Percentiles rank a stretch among this genome's conserved stretches.
Conservation (phyloP, 2,329 filamentous ascomycete species). For the Sclerotinia nivalis region DNA sequence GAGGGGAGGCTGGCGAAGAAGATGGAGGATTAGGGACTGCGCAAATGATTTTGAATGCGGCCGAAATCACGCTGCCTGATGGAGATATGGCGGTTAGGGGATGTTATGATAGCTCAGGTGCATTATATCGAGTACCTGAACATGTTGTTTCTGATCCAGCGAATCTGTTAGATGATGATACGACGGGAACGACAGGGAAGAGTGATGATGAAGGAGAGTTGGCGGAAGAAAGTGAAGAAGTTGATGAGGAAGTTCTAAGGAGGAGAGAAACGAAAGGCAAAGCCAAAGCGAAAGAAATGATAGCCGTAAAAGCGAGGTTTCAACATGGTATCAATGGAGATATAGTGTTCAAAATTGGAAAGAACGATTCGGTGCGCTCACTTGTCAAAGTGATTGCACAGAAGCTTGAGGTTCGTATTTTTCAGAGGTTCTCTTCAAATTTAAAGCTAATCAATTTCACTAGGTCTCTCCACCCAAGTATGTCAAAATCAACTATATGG, state of each 20-base stretch:
- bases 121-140: conserved; percentile 67
- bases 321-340: conserved; percentile 57
- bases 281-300: conserved; percentile 35
- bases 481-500: conserved; percentile 76
- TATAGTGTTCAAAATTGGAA: conserved; percentile 57
- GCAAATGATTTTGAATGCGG: conserved; percentile 77
- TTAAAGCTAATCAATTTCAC: conserved; percentile 13
- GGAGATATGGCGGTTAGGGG: conserved; percentile 67
- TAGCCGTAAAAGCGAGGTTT: conserved; percentile 35
- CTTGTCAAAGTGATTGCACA: conserved; percentile 64
- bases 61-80: conserved; percentile 72
- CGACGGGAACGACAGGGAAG: conserved; percentile 41
- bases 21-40: conserved; percentile 60
- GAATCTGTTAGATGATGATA: conserved; percentile 21
- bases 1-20: conserved; percentile 43
- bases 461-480: conserved; percentile 58
- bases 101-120: conserved; percentile 70
- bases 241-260: conserved; percentile 48
- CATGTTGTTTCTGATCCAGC: conserved; percentile 62
- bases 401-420: conserved; percentile 59
- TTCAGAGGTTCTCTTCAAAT: neutral
- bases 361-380: conserved; percentile 63
- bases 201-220: conserved; percentile 30
- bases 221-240: conserved; percentile 32
- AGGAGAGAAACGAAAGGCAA: conserved; percentile 51